Evolutionary conservation across 177 flowering plant genomes (phyloP).

Genomic region (Vitis hybrid): DNA sequence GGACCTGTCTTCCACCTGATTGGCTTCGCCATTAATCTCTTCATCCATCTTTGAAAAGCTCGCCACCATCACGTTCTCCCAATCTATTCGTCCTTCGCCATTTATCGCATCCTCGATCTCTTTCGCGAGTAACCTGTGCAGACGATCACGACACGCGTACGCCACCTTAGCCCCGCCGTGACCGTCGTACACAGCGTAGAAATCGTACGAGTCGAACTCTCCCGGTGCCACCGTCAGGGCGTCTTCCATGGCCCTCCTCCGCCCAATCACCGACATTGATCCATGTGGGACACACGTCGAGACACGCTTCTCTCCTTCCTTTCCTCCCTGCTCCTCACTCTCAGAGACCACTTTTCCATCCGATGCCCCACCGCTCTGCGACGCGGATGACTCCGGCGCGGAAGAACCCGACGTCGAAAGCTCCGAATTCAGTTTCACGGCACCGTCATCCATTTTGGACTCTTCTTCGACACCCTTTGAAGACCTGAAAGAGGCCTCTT

Average conservation of each 20-base stretch:
- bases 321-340: too few relatives aligned
- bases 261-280: constrained; percentile 37
- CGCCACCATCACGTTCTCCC: constrained; percentile 36
- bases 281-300: constrained; percentile 18
- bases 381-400: too few relatives aligned
- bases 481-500: too few relatives aligned
- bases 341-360: too few relatives aligned
- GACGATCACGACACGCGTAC: constrained; percentile 26
- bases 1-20: neutral
- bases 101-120: constrained; percentile 16
- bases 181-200: constrained; percentile 49
- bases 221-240: constrained; percentile 27
- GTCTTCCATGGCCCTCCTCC: constrained; percentile 49
- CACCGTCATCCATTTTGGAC: too few relatives aligned
- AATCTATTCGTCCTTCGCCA: constrained; percentile 17
- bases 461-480: too few relatives aligned
- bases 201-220: constrained; percentile 17
- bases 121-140: constrained; percentile 34
- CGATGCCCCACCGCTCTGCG: too few relatives aligned
- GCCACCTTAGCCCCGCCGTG: constrained; percentile 46
- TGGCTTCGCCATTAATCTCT: constrained; percentile 20
- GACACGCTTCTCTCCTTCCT: neutral
- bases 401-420: too few relatives aligned
- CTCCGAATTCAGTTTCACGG: too few relatives aligned
- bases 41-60: constrained; percentile 40